Percentiles rank a stretch among this genome's conserved stretches.
Conservation (phyloP, 129 eudicot genomes). For the Kitagawia praeruptora region DNA sequence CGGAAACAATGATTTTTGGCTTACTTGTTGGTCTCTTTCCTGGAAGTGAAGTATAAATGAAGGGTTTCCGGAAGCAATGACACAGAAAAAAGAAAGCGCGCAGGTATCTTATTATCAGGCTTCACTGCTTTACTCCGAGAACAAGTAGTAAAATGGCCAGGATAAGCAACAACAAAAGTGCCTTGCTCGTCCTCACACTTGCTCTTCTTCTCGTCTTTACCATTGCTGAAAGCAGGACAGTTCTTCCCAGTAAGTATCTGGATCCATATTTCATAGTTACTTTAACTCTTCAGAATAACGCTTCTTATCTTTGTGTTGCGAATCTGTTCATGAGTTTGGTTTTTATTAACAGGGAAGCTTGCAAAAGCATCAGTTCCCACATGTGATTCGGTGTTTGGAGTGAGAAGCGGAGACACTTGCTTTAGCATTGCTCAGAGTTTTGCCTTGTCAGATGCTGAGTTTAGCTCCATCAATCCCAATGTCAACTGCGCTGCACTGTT, state of each 20-base stretch:
- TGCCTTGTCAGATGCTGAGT: too few species aligned
- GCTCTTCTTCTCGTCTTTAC: conserved; percentile 1
- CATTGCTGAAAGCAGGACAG: background rate
- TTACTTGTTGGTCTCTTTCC: background rate
- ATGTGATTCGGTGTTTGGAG: too few species aligned
- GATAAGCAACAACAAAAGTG: background rate
- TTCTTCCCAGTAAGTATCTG: too few species aligned
- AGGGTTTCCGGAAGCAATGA: background rate
- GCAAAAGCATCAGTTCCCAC: too few species aligned
- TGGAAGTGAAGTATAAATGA: background rate
- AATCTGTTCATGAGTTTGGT: too few species aligned
- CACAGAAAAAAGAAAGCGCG: background rate
- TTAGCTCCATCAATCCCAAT: too few species aligned
- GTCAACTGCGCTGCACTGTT: too few species aligned
- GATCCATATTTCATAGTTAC: background rate
- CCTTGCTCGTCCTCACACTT: background rate
- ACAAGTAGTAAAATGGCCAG: background rate
- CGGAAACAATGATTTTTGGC: background rate
- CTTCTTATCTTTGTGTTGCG: too few species aligned
- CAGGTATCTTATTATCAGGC: background rate
- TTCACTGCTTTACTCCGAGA: background rate
- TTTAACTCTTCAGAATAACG: background rate
- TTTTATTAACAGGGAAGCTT: background rate
- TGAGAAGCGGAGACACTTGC: too few species aligned
- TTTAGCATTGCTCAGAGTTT: too few species aligned